These are phyloP conservation scores for Leccinum arenicola DNA, from an alignment of 768 basidiomycete species.

Conservation along the genomic window DNA sequence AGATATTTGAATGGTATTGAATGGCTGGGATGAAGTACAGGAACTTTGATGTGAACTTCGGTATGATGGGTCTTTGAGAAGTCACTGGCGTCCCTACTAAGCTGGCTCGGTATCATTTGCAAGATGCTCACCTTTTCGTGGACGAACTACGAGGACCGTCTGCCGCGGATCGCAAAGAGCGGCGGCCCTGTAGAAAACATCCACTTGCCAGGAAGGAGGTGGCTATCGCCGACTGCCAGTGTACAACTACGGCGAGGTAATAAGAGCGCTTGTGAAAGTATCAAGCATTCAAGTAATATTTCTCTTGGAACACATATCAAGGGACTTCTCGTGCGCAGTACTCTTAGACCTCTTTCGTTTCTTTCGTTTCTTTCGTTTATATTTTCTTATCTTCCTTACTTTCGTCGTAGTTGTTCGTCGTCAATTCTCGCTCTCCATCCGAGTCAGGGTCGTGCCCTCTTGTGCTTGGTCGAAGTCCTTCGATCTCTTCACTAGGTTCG, in stretches of 20 bases:
- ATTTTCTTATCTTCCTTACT: too few relatives aligned
- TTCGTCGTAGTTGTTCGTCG: too few relatives aligned
- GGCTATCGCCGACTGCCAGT: constrained; percentile 40
- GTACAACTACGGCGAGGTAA: constrained; percentile 79
- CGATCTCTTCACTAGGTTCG: too few relatives aligned
- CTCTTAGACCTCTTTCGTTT: too few relatives aligned
- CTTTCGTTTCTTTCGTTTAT: too few relatives aligned
- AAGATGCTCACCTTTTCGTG: constrained; percentile 45
- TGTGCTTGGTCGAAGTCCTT: too few relatives aligned
- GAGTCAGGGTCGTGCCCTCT: too few relatives aligned
- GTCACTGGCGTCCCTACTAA: constrained; percentile 51
- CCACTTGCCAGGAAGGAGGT: constrained; percentile 43
- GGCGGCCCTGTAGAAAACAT: constrained; percentile 58
- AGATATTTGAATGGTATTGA: constrained; percentile 68
- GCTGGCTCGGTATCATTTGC: not conserved
- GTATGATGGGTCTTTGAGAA: constrained; percentile 63
- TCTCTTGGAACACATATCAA: constrained; percentile 72
- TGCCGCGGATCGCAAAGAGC: constrained; percentile 56
- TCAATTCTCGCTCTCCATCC: too few relatives aligned
- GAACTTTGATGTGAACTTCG: constrained; percentile 66
- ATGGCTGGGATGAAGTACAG: constrained; percentile 54
- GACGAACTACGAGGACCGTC: constrained; percentile 60
- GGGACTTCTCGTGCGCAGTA: not conserved
- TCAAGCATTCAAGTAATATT: constrained; percentile 86
- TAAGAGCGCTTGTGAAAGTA: constrained; percentile 92